Conservation (phyloP, 2,329 filamentous ascomycete species). For the Xylaria sp. region DNA sequence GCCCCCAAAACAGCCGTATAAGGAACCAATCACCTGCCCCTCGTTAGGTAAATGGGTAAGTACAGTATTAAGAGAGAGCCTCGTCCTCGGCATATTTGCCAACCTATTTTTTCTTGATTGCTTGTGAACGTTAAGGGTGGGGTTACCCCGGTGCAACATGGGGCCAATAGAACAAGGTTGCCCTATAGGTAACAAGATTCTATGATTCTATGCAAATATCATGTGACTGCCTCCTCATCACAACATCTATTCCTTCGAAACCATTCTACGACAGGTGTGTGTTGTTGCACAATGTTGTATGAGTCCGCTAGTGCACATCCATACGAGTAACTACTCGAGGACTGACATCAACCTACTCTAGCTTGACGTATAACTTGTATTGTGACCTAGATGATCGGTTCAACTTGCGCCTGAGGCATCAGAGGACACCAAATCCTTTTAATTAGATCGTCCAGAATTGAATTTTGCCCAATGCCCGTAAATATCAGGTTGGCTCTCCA, state of each 20-base stretch:
- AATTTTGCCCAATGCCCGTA: not conserved
- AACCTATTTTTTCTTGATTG: not conserved
- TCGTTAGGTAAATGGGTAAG: not conserved
- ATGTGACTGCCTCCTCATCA: not conserved
- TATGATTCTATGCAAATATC: not conserved
- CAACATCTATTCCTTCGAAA: not conserved
- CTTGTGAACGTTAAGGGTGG: not conserved
- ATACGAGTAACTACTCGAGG: not conserved
- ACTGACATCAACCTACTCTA: not conserved
- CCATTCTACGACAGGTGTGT: not conserved
- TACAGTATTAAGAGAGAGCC: not conserved
- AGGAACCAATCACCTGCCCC: constrained; percentile 7
- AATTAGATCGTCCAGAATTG: not conserved
- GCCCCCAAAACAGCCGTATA: constrained; percentile 5
- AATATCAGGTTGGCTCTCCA: not conserved
- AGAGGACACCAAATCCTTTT: not conserved
- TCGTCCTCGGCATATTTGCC: constrained; percentile 6
- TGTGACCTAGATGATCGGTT: not conserved
- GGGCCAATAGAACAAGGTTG: not conserved
- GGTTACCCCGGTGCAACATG: not conserved
- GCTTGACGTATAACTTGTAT: not conserved
- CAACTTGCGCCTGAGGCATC: not conserved
- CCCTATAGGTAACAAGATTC: not conserved
- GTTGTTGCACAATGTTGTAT: not conserved
- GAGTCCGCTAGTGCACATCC: not conserved